Evolutionary conservation across 768 basidiomycete genomes (phyloP), one percentile per base, ranked within the genome.

Genomic region (Dentipellis sp.): DNA sequence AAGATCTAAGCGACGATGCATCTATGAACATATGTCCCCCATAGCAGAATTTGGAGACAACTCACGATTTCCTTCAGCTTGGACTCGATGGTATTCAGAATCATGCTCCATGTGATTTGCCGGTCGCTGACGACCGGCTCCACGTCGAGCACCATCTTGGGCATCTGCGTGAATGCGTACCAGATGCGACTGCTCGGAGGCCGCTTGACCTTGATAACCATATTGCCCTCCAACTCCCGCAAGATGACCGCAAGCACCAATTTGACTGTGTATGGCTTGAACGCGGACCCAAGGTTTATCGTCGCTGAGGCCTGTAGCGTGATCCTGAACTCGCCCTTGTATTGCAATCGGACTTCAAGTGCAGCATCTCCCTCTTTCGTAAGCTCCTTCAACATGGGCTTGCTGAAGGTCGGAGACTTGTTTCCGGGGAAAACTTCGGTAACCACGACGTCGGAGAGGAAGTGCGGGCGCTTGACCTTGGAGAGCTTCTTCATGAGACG

Each of bases 361-460:
- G 91, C 79, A 0, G 93, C 92, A 61, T 95, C 91, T 16, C 97
- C 97, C 56, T 97, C 93, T 62, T 86, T 84, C 1, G 93, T 95
- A 54, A 97, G 82, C 64, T 97, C 93, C 72, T 98, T 98, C 55
- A 99, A 76, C 95, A 98, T 97, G 3, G 97, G 97, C 61, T 94
- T 95, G 77, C 88, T 91, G 59, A 98, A 78, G 60, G 88, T 88
- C 2, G 94, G 92, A 0, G 90, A 78, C 53, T 75, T 83, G 63
- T 83, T 82, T 10, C 95, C 95, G 50, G 97, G 86, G 40, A 88
- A 86, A 50, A 95, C 94, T 59, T 95, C 90, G 37, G 86, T 86
- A 45, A 98, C 89, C 38, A 83, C 77, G 54, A 98, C 78, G 58
- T 94, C 90, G 3, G 84, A 80, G 40, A 98, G 80, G 68, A 94